These are phyloP conservation scores for Lodderomyces metapsilosis DNA, from an alignment of 1,139 yeast species.

Conservation along the genomic window DNA sequence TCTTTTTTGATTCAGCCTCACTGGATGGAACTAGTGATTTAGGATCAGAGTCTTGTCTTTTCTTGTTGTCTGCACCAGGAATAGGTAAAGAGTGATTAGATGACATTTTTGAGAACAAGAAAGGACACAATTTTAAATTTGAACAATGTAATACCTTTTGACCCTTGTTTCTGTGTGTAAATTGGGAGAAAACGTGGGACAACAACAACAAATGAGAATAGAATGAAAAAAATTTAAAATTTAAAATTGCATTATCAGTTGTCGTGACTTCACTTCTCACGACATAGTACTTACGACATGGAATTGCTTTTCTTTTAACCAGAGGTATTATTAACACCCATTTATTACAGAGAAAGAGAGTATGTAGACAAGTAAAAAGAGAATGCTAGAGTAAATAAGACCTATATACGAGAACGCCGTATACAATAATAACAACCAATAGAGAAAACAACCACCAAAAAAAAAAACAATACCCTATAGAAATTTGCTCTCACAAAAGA, in stretches of 20 bases:
- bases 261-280: neutral
- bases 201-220: neutral
- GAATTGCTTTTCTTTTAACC: too few species aligned
- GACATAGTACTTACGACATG: too few species aligned
- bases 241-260: neutral
- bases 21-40: neutral
- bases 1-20: constrained; percentile 7
- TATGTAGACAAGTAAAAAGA: too few species aligned
- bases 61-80: constrained; percentile 7
- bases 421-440: neutral
- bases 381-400: constrained; percentile 1
- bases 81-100: constrained; percentile 9
- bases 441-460: neutral
- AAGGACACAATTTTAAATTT: too few species aligned
- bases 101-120: constrained; percentile 4
- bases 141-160: too few species aligned
- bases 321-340: too few species aligned
- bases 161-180: too few species aligned
- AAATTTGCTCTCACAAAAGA: too few species aligned
- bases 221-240: too few species aligned
- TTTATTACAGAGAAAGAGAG: neutral
- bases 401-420: neutral
- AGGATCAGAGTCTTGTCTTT: constrained; percentile 1
- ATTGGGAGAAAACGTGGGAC: constrained; percentile 5
- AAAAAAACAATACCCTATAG: neutral